phyloP scores from a whole-genome alignment of 2,329 filamentous ascomycete species.

The Coleophoma cylindrospora region DNA sequence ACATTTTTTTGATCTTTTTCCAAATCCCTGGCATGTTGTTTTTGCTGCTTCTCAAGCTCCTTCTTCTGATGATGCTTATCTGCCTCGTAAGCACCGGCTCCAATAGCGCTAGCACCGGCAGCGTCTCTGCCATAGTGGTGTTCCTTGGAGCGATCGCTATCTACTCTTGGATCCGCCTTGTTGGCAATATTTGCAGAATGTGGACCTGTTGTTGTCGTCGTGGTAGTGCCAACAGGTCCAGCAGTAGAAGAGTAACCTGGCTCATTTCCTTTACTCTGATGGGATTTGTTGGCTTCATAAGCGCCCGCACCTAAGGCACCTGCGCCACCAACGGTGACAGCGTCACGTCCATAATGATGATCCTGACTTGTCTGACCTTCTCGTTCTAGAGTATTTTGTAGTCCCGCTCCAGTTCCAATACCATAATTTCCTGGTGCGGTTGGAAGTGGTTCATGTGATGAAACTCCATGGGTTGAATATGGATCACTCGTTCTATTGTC shows the following conservation, averaged over 20 bases:
- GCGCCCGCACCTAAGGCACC: background rate
- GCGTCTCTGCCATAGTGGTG: conserved; percentile 13
- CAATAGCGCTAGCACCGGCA: conserved; percentile 8
- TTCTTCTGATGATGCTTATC: conserved; percentile 5
- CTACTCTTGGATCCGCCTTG: conserved; percentile 42
- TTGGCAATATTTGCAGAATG: conserved; percentile 30
- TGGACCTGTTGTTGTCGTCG: conserved; percentile 23
- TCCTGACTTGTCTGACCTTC: too few species aligned
- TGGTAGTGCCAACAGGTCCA: background rate
- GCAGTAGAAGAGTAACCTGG: background rate
- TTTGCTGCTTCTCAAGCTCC: too few species aligned
- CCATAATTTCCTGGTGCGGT: background rate
- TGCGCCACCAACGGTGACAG: conserved; percentile 2
- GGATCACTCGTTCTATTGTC: background rate
- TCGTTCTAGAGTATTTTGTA: too few species aligned
- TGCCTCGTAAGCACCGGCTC: conserved; percentile 12
- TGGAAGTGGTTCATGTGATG: background rate
- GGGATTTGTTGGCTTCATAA: too few species aligned
- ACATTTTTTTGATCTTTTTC: conserved; percentile 8
- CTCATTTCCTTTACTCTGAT: background rate
- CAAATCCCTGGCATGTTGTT: background rate
- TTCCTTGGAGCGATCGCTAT: conserved; percentile 32
- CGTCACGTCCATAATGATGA: background rate
- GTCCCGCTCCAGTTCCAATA: background rate
- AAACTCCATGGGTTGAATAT: background rate